Conservation (phyloP, 306 rosid species). For the Prunus dulcis region DNA sequence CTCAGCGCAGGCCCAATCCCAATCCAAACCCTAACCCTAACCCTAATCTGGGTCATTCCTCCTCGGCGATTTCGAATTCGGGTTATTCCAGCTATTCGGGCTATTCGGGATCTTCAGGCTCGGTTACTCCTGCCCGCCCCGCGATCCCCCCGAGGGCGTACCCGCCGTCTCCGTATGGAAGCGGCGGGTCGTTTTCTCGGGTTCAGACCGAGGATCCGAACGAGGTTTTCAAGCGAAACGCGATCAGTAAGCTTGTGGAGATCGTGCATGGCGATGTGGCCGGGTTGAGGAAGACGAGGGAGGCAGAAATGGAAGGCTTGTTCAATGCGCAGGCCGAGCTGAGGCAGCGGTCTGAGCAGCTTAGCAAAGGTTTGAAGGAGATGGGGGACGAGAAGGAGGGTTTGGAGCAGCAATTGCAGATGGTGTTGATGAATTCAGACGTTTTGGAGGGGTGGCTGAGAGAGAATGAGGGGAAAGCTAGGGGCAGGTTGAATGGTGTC, state of each 20-base stretch:
- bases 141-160: slow-evolving; percentile 55
- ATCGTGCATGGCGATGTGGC: slow-evolving; percentile 52
- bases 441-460: slow-evolving; percentile 74
- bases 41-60: slow-evolving; percentile 24
- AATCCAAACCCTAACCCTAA: slow-evolving; percentile 25
- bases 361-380: slow-evolving; percentile 57
- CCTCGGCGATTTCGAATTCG: slow-evolving; percentile 9
- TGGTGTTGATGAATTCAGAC: slow-evolving; percentile 79
- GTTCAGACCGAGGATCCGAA: slow-evolving; percentile 59
- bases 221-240: slow-evolving; percentile 63
- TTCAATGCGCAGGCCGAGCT: slow-evolving; percentile 57
- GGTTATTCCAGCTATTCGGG: slow-evolving; percentile 7
- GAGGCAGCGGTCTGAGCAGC: slow-evolving; percentile 59
- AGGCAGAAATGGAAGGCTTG: slow-evolving; percentile 73
- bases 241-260: slow-evolving; percentile 78
- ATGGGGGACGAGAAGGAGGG: slow-evolving; percentile 83
- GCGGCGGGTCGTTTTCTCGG: slow-evolving; percentile 27
- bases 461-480: slow-evolving; percentile 63
- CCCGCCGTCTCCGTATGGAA: slow-evolving; percentile 81
- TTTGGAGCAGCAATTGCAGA: slow-evolving; percentile 89
- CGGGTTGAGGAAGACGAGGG: slow-evolving; percentile 55
- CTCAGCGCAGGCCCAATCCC: slow-evolving; percentile 59
- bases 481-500: slow-evolving; percentile 22
- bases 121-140: slow-evolving; percentile 37
- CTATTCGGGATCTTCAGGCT: neutral